A percentile compares a stretch with the other conserved stretches of the same genome.
Conservation (phyloP, 2,329 filamentous ascomycete genomes). For the Xylaria multiplex region DNA sequence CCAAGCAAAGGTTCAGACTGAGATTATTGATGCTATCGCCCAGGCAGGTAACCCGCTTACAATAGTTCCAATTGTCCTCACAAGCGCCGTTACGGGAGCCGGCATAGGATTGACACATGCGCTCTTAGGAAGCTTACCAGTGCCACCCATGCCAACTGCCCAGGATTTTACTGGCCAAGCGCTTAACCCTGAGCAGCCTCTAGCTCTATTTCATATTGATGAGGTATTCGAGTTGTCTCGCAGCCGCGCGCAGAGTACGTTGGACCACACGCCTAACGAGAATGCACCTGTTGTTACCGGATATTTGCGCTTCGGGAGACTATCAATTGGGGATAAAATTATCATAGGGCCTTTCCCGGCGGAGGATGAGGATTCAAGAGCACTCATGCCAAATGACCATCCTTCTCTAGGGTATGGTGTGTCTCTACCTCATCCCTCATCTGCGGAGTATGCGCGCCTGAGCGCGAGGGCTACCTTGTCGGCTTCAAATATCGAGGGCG, state of each 20-base stretch:
- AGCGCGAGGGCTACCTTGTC: constrained; percentile 64
- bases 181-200: constrained; percentile 68
- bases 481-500: constrained; percentile 64
- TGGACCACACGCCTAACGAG: constrained; percentile 39
- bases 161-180: constrained; percentile 65
- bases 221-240: constrained; percentile 83
- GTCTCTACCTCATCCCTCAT: constrained; percentile 64
- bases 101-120: constrained; percentile 86
- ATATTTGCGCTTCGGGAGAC: constrained; percentile 78
- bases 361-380: constrained; percentile 60
- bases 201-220: constrained; percentile 85
- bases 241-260: constrained; percentile 61
- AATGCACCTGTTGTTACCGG: constrained; percentile 77
- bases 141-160: constrained; percentile 66
- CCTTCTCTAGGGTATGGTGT: constrained; percentile 60
- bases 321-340: constrained; percentile 81
- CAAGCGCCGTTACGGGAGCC: constrained; percentile 84
- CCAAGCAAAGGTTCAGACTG: constrained; percentile 64
- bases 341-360: constrained; percentile 80
- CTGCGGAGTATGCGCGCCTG: constrained; percentile 62
- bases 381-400: constrained; percentile 56
- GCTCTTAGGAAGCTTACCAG: constrained; percentile 78
- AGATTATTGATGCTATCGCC: constrained; percentile 61
- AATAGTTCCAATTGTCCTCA: constrained; percentile 85
- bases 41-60: constrained; percentile 55